A percentile compares a stretch with the other conserved stretches of the same genome.
Evolutionary conservation across 2,329 filamentous ascomycete genomes (phyloP).

Genomic region (Neophaeococcomyces aloes): DNA sequence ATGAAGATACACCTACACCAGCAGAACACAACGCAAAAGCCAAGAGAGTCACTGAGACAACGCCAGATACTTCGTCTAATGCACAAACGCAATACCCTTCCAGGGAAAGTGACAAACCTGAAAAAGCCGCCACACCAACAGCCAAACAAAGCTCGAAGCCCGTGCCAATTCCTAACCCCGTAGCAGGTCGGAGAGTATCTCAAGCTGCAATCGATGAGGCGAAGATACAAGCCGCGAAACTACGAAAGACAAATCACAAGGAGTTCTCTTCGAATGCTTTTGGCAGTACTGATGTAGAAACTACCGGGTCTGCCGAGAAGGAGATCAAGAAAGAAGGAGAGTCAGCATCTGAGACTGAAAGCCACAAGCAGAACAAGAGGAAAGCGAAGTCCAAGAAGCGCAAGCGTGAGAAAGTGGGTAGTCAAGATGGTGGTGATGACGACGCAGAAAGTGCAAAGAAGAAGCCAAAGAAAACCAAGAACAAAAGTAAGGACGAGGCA

Average conservation of each 20-base stretch:
- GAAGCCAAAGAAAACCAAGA: slow-evolving; percentile 1
- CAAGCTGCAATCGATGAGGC: slow-evolving; percentile 4
- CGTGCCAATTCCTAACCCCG: too few relatives aligned
- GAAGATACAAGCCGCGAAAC: background rate
- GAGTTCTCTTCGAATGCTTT: background rate
- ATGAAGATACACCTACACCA: too few relatives aligned
- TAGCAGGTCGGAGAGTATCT: slow-evolving; percentile 1
- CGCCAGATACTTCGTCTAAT: too few relatives aligned
- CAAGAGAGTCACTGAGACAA: too few relatives aligned
- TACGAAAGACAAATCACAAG: background rate
- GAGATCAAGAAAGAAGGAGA: slow-evolving; percentile 8
- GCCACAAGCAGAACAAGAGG: slow-evolving; percentile 9
- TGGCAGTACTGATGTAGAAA: background rate
- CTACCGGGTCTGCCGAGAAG: background rate
- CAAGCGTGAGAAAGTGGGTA: too few relatives aligned
- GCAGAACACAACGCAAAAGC: too few relatives aligned
- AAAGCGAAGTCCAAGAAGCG: slow-evolving; percentile 6
- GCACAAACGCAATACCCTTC: too few relatives aligned
- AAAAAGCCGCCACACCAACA: too few relatives aligned
- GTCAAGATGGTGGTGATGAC: too few relatives aligned
- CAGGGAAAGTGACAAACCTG: too few relatives aligned
- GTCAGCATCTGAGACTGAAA: slow-evolving; percentile 6
- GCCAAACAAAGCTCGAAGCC: too few relatives aligned
- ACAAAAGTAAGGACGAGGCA: slow-evolving; percentile 3
- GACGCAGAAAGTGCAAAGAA: background rate